Base-by-base conservation (phyloP, 805 yeast genomes). In the Nakazawaea anatomiae region DNA sequence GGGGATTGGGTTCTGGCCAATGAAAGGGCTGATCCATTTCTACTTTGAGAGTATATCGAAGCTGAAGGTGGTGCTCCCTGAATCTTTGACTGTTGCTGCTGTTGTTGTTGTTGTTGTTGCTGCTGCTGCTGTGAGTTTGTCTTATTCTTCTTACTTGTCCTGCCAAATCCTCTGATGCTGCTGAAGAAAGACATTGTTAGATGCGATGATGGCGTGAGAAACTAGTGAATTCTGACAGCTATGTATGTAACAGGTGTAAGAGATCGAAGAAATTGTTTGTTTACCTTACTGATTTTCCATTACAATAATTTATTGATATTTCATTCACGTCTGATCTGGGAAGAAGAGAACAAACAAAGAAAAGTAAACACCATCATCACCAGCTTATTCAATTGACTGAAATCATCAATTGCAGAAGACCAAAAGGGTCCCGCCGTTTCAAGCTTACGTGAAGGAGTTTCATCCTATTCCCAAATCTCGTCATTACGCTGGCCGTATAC, bases 101-200 rank as follows among this genome's bases (percentile, higher is more conserved):
- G 59, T 54, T 52, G 45, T 51, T 58, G 42, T 52, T 54, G 25
- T 36, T 48, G 53, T 57, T 59, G 6, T 60, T 62, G 11, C 35
- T 32, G 12, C 29, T 25, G 36, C 25, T 18, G 47, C 47, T 44
- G 47, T 8, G 42, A 11, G 1, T 11, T 10, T n/a, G 50, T 47
- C 47, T 63, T 66, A 41, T 59, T 58, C 52, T 67, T 68, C 58
- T 68, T 68, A 44, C 63, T 65, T 8, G 65, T 62, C 60, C 86
- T 74, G n/a, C 86, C 84, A 55, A 82, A 79, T 8, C 86, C 83
- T 62, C 82, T 76, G 52, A 71, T 66, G 6, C 73, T 66, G 53
- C 61, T 69, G 51, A 72, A 65, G 49, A 72, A 71, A 6, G 75
- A 71, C 74, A 69, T 71, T 12, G 14, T 42, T 38, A 3, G 25